phyloP scores from a whole-genome alignment of 2,329 filamentous ascomycete genomes.

The Zymoseptoria ardabiliae region DNA sequence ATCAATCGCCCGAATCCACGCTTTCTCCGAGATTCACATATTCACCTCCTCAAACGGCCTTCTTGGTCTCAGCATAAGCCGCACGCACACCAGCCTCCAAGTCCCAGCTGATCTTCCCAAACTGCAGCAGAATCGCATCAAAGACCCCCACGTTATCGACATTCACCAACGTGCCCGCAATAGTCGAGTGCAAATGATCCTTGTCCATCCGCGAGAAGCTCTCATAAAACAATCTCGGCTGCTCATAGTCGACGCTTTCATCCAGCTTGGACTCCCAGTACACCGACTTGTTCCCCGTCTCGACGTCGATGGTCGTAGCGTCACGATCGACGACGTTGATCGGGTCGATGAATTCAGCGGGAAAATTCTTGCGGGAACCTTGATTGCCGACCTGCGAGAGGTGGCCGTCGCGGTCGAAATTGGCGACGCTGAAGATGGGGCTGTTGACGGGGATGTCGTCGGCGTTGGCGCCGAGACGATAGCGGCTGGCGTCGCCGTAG shows the following conservation, averaged over 20 bases:
- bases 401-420: slow-evolving; percentile 28
- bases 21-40: background rate
- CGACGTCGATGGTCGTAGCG: slow-evolving; percentile 16
- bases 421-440: slow-evolving; percentile 32
- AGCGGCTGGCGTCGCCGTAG: slow-evolving; percentile 42
- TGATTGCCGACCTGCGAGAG: slow-evolving; percentile 18
- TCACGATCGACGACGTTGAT: slow-evolving; percentile 21
- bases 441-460: slow-evolving; percentile 45
- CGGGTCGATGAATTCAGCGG: slow-evolving; percentile 21
- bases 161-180: slow-evolving; percentile 24
- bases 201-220: slow-evolving; percentile 20
- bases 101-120: slow-evolving; percentile 12
- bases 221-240: slow-evolving; percentile 24
- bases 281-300: slow-evolving; percentile 14
- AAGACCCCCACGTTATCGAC: slow-evolving; percentile 21
- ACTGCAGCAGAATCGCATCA: slow-evolving; percentile 19
- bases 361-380: slow-evolving; percentile 22
- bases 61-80: slow-evolving; percentile 8
- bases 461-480: slow-evolving; percentile 46
- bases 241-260: slow-evolving; percentile 24
- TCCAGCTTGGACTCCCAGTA: slow-evolving; percentile 21
- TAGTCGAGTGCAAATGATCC: slow-evolving; percentile 23
- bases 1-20: background rate
- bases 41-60: background rate
- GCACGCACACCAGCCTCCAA: slow-evolving; percentile 12